phyloP scores from a whole-genome alignment of 2,329 filamentous ascomycete species.

The Talaromyces sp. region DNA sequence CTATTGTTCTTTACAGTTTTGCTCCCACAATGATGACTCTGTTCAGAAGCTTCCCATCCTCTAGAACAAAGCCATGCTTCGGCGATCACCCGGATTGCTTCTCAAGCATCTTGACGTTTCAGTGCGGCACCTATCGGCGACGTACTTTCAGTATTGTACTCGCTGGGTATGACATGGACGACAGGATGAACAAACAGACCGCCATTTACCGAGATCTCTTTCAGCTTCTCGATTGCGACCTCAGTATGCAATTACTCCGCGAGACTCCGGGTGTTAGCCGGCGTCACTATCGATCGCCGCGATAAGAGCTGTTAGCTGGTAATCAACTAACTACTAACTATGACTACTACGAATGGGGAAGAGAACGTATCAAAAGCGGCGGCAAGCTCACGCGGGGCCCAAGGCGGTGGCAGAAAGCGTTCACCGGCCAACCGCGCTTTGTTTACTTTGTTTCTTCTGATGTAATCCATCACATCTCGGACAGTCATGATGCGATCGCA shows the following conservation, averaged over 20 bases:
- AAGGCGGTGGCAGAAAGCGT: conserved; percentile 22
- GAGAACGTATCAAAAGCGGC: background rate
- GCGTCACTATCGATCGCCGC: background rate
- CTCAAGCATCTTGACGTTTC: background rate
- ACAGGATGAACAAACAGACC: background rate
- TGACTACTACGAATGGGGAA: no score
- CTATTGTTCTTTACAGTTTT: background rate
- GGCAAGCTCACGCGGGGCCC: background rate
- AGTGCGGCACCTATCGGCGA: background rate
- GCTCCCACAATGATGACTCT: background rate
- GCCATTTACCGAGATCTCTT: background rate
- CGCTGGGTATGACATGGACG: background rate
- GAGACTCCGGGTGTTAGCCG: background rate
- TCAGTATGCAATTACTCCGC: background rate
- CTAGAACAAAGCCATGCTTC: background rate
- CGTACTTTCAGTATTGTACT: background rate
- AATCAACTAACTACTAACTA: no score
- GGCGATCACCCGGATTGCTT: background rate
- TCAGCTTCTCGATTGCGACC: background rate
- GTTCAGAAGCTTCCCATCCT: background rate
- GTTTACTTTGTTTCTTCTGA: conserved; percentile 18
- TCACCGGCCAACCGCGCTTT: conserved; percentile 22
- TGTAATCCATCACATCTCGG: conserved; percentile 9
- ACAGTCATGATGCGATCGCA: background rate
- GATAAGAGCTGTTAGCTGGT: background rate